Base-by-base conservation (phyloP, 257 asterid species). In the Marsdenia floribunda region DNA sequence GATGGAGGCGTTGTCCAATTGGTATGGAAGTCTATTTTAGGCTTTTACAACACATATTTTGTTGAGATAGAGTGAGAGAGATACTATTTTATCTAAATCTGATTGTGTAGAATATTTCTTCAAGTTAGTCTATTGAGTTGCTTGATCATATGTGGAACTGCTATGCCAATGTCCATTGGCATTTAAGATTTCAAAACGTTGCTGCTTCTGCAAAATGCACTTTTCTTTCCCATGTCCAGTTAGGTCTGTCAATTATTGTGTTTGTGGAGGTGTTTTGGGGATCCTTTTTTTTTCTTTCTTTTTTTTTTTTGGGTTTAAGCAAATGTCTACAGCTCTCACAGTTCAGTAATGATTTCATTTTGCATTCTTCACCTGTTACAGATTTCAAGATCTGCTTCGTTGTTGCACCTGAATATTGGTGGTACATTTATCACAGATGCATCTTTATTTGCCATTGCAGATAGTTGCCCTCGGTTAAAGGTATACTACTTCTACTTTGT, bases 361-460 rank as follows among this genome's bases (percentile, higher is more conserved):
- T 42, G 46, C 9, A 42, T 49, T 53, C 38, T 37, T 60, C 76
- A 33, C 68, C 69, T 64, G 40, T 22, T 40, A 49, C 88, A 90
- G 96, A 85, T 92, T 58, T 87, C 91, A 3, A 73, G 83, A 79
- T 95, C 99, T 70, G 76, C 85, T 77, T 88, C 97, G 68, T 82
- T 92, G 42, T 88, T 87, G 71, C 96, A 92, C 88, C 84, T 94
- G 72, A 94, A 92, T 71, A 78, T 94, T 63, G 99, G 97, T 3
- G 99, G 97, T 26, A 94, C 99, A 60, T 89, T 88, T 64, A 88
- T 94, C 75, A 89, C 97, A 40, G 99, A 92, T 58, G 78, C 72
- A 55, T 86, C 99, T 49, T 83, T 92, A 70, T 84, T 87, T 67
- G 91, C 93, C 76, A 77, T 92, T 76, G 95, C 96, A 66, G 89